A percentile compares a stretch with the other conserved stretches of the same genome.
These are phyloP conservation scores for Cyberlindnera nakhonratchasimensis DNA, from an alignment of 805 yeast species.

Conservation along the genomic window DNA sequence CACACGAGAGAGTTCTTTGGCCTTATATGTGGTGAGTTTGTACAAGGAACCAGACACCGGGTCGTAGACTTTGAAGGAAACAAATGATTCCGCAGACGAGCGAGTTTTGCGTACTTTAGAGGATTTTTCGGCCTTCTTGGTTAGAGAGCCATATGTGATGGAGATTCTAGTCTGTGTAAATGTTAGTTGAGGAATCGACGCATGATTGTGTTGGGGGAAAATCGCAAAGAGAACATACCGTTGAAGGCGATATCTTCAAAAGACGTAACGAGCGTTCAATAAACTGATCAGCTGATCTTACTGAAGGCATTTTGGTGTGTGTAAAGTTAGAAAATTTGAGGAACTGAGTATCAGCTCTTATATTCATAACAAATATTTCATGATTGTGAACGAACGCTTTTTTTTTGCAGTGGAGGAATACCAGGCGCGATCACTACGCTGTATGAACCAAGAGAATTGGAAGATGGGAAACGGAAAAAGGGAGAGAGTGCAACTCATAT, in stretches of 20 bases:
- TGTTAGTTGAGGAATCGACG: too few relatives aligned
- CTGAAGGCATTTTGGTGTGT: conserved; percentile 16
- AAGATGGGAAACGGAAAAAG: too few relatives aligned
- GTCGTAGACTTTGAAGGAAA: conserved; percentile 58
- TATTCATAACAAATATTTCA: too few relatives aligned
- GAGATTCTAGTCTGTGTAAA: conserved; percentile 22
- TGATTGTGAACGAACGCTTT: too few relatives aligned
- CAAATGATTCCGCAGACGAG: conserved; percentile 18
- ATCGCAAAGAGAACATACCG: conserved; percentile 18
- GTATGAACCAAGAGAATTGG: too few relatives aligned
- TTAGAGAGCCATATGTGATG: conserved; percentile 27
- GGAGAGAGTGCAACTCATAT: too few relatives aligned
- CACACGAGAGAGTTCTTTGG: conserved; percentile 68
- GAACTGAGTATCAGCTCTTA: too few relatives aligned
- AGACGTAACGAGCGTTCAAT: conserved; percentile 23
- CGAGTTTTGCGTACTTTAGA: conserved; percentile 9
- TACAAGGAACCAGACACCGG: conserved; percentile 62
- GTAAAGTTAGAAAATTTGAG: too few relatives aligned
- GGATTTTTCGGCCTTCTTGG: conserved; percentile 18
- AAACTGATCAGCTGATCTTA: conserved; percentile 23
- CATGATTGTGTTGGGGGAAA: too few relatives aligned
- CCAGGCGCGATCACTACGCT: too few relatives aligned
- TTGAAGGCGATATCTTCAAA: conserved; percentile 20
- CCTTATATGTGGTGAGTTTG: conserved; percentile 51
- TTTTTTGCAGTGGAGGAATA: too few relatives aligned